Base-by-base conservation (phyloP, 2,329 filamentous ascomycete genomes). In the Calonectria honghensis region DNA sequence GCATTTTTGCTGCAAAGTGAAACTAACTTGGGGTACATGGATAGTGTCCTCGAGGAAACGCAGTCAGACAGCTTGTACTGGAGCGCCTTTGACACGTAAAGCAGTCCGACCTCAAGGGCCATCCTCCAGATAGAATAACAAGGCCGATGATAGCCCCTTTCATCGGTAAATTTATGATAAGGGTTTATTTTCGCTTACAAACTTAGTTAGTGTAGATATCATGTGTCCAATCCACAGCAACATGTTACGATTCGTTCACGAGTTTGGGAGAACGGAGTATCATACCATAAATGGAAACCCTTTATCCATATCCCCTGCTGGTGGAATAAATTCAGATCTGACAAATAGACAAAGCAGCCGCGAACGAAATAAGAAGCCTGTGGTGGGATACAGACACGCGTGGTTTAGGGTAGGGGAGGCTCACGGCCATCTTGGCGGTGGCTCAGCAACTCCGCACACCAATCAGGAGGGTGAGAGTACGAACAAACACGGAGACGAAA, bases 1-100 rank as follows among this genome's bases (percentile, higher is more conserved):
- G n/a, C 59, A 11, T 63, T 63, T 63, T 27, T 63, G 18, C 29
- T 41, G 2, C 57, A 61, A 7, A 35, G 57, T 24, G 57, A 61
- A 41, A 6, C 57, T 11, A 29, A 24, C 35, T 27, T 61, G 32
- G 32, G n/a, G 16, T 32, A 61, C 3, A 24, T 61, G 54, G 35
- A 61, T 29, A 39, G 32, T 3, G 18, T 61, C n/a, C 35, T 61
- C 3, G 54, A 61, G 31, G 54, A 37, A 6, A 37, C 35, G 9
- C 32, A 39, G 6, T 61, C 35, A 9, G 57, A 61, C 10, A 35
- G 29, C 1, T 39, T 61, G 35, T 61, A 61, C 32, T 61, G 57
- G 57, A 37, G 32, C 20, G 10, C 2, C 11, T 61, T 61, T 5
- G 57, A 61, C 7, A 16, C 35, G 10, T 61, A 39, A 20, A 11